phyloP scores from a whole-genome alignment of 164 flowering plant genomes.

The Kalanchoe fedtschenkoi region DNA sequence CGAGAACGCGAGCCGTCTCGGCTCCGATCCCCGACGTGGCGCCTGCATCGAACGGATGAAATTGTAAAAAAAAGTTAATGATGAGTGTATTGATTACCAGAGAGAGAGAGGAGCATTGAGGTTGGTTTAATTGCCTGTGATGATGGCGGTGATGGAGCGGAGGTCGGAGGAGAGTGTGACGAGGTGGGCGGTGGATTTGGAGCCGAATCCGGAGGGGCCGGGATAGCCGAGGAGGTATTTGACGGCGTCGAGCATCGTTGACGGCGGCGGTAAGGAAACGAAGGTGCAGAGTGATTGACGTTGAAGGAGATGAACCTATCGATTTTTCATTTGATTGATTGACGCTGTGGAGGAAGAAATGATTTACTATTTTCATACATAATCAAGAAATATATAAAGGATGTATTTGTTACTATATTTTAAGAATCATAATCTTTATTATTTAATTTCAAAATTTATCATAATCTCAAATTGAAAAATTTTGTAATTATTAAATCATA shows the following conservation, averaged over 20 bases:
- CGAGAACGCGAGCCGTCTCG: slow-evolving; percentile 88
- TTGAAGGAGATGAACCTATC: too few relatives aligned
- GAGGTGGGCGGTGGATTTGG: slow-evolving; percentile 83
- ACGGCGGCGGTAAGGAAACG: not conserved
- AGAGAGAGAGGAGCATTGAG: not conserved
- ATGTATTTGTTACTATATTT: too few relatives aligned
- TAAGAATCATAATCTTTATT: too few relatives aligned
- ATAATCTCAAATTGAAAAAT: too few relatives aligned
- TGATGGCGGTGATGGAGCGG: slow-evolving; percentile 61
- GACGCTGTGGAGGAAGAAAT: too few relatives aligned
- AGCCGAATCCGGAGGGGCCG: slow-evolving; percentile 73
- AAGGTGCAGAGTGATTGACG: not conserved
- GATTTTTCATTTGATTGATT: too few relatives aligned
- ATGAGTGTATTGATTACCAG: not conserved
- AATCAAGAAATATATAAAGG: too few relatives aligned
- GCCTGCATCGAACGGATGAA: slow-evolving; percentile 25
- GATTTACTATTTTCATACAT: too few relatives aligned
- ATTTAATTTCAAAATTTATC: too few relatives aligned
- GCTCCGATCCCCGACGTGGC: slow-evolving; percentile 98
- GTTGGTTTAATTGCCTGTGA: slow-evolving; percentile 49
- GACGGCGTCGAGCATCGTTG: slow-evolving; percentile 54
- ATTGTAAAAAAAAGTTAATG: not conserved
- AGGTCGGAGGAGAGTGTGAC: slow-evolving; percentile 53
- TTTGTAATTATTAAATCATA: too few relatives aligned
- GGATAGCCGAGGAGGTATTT: slow-evolving; percentile 63